Base-by-base conservation (phyloP, 352 stramenopile species). In the Aphanomyces astaci region DNA sequence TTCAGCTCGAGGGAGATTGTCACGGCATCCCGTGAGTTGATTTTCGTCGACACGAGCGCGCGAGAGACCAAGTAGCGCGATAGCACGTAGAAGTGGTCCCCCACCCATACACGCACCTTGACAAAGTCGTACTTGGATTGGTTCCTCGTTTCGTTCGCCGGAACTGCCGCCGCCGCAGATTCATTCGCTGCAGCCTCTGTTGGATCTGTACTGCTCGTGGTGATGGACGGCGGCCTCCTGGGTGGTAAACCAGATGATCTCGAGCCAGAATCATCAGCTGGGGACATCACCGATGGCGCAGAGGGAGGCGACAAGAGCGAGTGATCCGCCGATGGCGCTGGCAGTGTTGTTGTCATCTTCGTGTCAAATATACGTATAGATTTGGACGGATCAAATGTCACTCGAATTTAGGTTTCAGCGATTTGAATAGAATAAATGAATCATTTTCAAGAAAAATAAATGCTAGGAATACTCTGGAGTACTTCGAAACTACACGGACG, bases 71-170 rank as follows among this genome's bases (percentile, higher is more conserved):
- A 65, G 66, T 95, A 95, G 51, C 87, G 77, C 63, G 87, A 95
- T 51, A 95, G 74, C 56, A 95, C 87, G 79, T 95, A 95, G 43
- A 93, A 86, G 60, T 95, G 87, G 76, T 95, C 87, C 64, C 90
- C 81, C 49, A 95, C 84, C 87, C 87, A 95, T 54, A 95, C 87
- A 68, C 87, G 87, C 69, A 95, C 87, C 74, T 94, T 95, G 66
- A 95, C 81, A 62, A 93, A 95, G 66, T 95, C 87, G 73, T 95
- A 95, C 71, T 95, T 95, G 36, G 84, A 93, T 74, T 95, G 84
- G 73, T 95, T 95, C 28, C 84, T 79, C 72, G 88, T 90, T 45
- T 84, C 80, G 32, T 76, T 82, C 0, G 39, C 51, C 7, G 83
- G 76, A 64, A 88, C 79, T 22, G 17, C 31, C 36, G 56, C 1